Percentiles rank a stretch among this genome's conserved stretches.
phyloP scores from a whole-genome alignment of 164 flowering plant species.

The Euptelea pleiosperma region DNA sequence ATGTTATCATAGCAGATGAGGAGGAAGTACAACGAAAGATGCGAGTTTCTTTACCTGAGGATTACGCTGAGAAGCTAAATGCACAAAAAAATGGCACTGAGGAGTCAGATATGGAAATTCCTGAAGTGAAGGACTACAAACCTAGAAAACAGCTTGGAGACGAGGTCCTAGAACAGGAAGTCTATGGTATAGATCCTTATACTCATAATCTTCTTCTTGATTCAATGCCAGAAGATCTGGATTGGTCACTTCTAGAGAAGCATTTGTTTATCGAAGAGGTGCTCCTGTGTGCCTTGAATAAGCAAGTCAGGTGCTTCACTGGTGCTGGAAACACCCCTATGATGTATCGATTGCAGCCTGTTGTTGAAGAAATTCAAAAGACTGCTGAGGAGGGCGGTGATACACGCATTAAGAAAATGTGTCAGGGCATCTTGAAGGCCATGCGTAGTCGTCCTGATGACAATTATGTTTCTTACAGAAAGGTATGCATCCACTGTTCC shows the following conservation, averaged over 20 bases:
- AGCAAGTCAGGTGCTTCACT: slow-evolving; percentile 73
- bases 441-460: slow-evolving; percentile 81
- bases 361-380: slow-evolving; percentile 67
- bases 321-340: slow-evolving; percentile 88
- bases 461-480: slow-evolving; percentile 93
- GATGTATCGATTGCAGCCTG: slow-evolving; percentile 69
- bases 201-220: slow-evolving; percentile 96
- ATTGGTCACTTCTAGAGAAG: slow-evolving; percentile 71
- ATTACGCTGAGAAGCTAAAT: slow-evolving; percentile 80
- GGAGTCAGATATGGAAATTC: slow-evolving; percentile 91
- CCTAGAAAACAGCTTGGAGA: slow-evolving; percentile 87
- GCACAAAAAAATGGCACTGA: slow-evolving; percentile 84
- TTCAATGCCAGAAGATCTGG: slow-evolving; percentile 92
- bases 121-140: slow-evolving; percentile 92
- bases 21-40: slow-evolving; percentile 88
- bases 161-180: slow-evolving; percentile 97
- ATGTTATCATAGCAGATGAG: slow-evolving; percentile 86
- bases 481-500: slow-evolving; percentile 40
- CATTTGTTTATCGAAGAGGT: slow-evolving; percentile 90
- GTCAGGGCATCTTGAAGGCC: slow-evolving; percentile 66
- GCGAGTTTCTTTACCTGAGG: slow-evolving; percentile 92
- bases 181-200: slow-evolving; percentile 97
- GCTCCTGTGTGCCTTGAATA: slow-evolving; percentile 72
- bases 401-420: slow-evolving; percentile 41
- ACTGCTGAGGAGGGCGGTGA: slow-evolving; percentile 54